Evolutionary conservation across 1,139 yeast species (phyloP), one percentile per base, ranked within the genome.

Genomic region (Debaryomycetaceae sp.): DNA sequence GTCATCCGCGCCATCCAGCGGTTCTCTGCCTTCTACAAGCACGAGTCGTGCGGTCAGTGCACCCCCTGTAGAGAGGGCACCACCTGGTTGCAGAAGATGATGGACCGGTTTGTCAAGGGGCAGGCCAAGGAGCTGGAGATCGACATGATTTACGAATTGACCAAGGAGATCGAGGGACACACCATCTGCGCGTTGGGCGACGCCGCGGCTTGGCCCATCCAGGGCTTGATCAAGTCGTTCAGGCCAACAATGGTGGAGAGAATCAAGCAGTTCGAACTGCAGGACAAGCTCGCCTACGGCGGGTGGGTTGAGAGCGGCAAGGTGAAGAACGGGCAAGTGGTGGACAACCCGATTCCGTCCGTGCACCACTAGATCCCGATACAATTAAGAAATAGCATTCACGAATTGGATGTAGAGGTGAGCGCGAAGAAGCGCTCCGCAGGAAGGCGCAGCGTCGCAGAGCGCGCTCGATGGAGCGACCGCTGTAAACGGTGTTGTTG

Each of bases 61-160:
- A 84, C 95, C 11, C 95, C 95, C 37, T 85, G 95, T 64, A 79
- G 95, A 60, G 95, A 85, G 65, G 95, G 95, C 40, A 85, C 95
- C 29, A 81, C 94, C 19, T 84, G 91, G 83, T 65, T 84, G 44
- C 68, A 72, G 40, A 81, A 76, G 60, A 79, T 83, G 74, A 84
- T 84, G 95, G 83, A 81, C 52, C 75, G 95, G 53, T 74, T 85
- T 56, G 73, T 65, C 38, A 63, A 60, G 38, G 95, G 95, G 30
- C 91, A 83, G 65, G 94, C 93, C 31, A 70, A 74, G 40, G 78
- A 72, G 48, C 74, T 76, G 42, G 95, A 84, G 60, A 84, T 84
- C 46, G 95, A 84, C 52, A 77, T 76, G 83, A 75, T 85, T 37
- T 71, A 71, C 49, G 95, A 84, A 61, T 74, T 84, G 44, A 78